Evolutionary conservation across 306 rosid genomes (phyloP), one percentile per base, ranked within the genome.

Genomic region (Mimosa bimucronata): DNA sequence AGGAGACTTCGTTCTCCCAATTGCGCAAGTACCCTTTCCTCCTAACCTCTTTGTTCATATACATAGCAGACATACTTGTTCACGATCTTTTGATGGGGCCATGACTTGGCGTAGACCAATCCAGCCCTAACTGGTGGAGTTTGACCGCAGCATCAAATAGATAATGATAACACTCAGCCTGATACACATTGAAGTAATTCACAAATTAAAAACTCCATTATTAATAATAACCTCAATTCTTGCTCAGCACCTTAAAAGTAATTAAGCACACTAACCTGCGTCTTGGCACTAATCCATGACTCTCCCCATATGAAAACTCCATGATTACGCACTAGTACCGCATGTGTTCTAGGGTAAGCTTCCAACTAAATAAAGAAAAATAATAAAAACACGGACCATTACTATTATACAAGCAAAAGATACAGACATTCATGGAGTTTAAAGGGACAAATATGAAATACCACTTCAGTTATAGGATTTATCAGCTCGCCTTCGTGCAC

Each of bases 221-320:
- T 14, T 6, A 9, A 19, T 29, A 9, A 19, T 18, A 71, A 25
- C 25, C 4, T 44, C 23, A 37, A 8, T 67, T 67, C 21, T 28
- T 38, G 25, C 15, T 10, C 38, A 34, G 3, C 1, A 21, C 6
- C 42, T 15, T 3, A 38, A 10, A 21, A 21, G 10, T 4, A 45
- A 45, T 45, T 13, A 25, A 71, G 6, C 30, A 64, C 41, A 79
- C 90, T 53, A 74, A 90, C 94, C 90, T 88, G 94, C 68, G 90
- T 88, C 78, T 90, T 90, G 18, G 90, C 89, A 58, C 74, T 88
- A 76, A 90, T 88, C 94, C 94, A 90, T 23, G 94, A 85, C 48
- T 86, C 87, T 61, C 94, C 94, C 94, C 94, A 90, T 66, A 90
- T 7, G 76, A 88, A 90, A 73, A 90, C 67, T 46, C 94, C 94